Percentiles rank a stretch among this genome's conserved stretches.
phyloP scores from a whole-genome alignment of 768 basidiomycete species.

The Thelephora aurantiotincta region DNA sequence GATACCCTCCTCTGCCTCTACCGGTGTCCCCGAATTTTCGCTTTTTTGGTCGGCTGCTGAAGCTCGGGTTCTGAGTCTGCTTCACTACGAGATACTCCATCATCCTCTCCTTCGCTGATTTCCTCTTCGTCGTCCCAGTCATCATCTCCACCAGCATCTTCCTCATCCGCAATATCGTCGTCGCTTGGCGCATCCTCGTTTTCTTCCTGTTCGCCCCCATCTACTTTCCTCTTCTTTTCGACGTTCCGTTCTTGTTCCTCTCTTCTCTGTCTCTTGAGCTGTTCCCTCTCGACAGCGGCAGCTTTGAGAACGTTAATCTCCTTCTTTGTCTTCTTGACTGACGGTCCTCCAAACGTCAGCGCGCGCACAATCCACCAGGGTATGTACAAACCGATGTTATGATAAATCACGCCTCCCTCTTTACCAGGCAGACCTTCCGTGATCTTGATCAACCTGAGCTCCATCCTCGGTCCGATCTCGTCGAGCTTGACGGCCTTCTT shows the following conservation, averaged over 20 bases:
- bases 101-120: conserved; percentile 37
- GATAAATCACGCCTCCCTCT: conserved; percentile 87
- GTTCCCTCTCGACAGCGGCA: conserved; percentile 66
- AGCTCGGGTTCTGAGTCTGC: conserved; percentile 28
- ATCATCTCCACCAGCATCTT: conserved; percentile 18
- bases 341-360: neutral
- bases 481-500: conserved; percentile 84
- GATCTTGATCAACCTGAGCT: conserved; percentile 85
- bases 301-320: conserved; percentile 53
- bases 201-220: conserved; percentile 38
- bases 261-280: conserved; percentile 58
- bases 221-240: conserved; percentile 56
- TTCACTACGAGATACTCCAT: conserved; percentile 30
- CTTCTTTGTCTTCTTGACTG: conserved; percentile 85
- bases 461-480: conserved; percentile 93
- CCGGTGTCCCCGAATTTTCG: conserved; percentile 34
- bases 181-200: conserved; percentile 17
- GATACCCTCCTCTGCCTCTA: no score
- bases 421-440: conserved; percentile 88
- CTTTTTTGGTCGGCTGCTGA: conserved; percentile 37
- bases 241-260: conserved; percentile 92
- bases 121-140: conserved; percentile 51
- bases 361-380: conserved; percentile 3
- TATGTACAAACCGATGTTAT: conserved; percentile 68
- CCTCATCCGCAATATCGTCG: conserved; percentile 24